These are phyloP conservation scores for Corylus americana DNA, from an alignment of 306 rosid genomes.

Conservation along the genomic window DNA sequence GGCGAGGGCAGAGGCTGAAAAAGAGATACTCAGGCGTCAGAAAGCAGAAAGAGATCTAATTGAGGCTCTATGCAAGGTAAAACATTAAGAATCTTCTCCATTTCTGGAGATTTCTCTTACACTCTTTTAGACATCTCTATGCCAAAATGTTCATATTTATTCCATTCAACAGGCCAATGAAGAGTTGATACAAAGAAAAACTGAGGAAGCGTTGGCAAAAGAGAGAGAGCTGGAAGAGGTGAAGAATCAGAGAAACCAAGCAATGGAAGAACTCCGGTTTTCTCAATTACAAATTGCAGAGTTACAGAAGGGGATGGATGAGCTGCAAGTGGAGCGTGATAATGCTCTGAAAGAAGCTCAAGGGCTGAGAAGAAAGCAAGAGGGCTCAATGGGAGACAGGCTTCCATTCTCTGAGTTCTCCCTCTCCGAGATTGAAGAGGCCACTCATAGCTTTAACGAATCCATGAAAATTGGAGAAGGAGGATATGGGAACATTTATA, in stretches of 20 bases:
- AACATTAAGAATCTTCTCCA: no score
- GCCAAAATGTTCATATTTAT: no score
- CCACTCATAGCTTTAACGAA: constrained; percentile 53
- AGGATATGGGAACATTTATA: constrained; percentile 81
- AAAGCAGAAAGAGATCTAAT: neutral
- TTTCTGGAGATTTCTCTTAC: no score
- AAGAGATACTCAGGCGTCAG: neutral
- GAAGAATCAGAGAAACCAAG: constrained; percentile 43
- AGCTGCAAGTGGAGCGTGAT: constrained; percentile 56
- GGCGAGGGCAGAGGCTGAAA: neutral
- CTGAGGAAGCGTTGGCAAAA: constrained; percentile 52
- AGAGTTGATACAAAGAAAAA: constrained; percentile 61
- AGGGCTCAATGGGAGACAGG: constrained; percentile 41
- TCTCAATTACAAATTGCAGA: constrained; percentile 51
- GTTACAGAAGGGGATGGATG: constrained; percentile 56
- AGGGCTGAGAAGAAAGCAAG: constrained; percentile 57
- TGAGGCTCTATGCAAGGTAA: neutral
- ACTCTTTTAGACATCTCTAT: no score
- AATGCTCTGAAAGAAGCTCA: constrained; percentile 64
- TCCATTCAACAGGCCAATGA: constrained; percentile 51
- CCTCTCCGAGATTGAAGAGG: constrained; percentile 60
- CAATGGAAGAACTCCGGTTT: constrained; percentile 48
- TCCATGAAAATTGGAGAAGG: constrained; percentile 85
- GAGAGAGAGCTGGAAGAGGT: constrained; percentile 51
- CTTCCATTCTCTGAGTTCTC: constrained; percentile 61